phyloP scores from a whole-genome alignment of 495 filamentous ascomycete species.

The Neurospora cerealis region DNA sequence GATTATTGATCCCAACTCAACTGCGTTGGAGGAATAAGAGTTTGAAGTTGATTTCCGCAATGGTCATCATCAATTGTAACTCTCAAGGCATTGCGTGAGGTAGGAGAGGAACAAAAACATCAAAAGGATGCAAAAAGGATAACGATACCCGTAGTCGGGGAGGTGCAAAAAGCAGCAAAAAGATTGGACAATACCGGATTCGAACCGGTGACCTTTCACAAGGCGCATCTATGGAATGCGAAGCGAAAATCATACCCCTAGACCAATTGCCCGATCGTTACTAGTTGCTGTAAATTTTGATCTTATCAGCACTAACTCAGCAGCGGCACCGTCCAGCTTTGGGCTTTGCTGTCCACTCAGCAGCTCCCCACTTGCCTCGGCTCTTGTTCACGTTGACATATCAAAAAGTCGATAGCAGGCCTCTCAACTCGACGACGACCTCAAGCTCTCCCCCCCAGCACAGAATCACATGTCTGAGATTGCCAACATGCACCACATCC shows the following conservation, averaged over 20 bases:
- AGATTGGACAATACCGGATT: slow-evolving; percentile 9
- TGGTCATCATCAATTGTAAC: no score
- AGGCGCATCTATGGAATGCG: slow-evolving; percentile 14
- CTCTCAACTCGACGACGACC: neutral
- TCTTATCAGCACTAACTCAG: neutral
- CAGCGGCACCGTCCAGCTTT: neutral
- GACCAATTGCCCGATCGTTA: slow-evolving; percentile 23
- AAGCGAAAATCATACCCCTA: slow-evolving; percentile 39
- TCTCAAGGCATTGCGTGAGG: no score
- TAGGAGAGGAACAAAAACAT: no score
- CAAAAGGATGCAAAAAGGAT: neutral
- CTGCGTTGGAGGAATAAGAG: neutral
- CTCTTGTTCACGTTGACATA: neutral
- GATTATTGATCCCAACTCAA: neutral
- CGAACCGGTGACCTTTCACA: slow-evolving; percentile 12
- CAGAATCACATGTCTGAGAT: neutral
- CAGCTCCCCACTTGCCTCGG: slow-evolving; percentile 9
- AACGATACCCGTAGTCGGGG: neutral
- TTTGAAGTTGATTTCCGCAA: no score
- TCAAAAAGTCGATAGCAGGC: neutral
- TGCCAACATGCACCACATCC: no score
- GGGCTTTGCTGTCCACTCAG: neutral
- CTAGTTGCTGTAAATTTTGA: neutral
- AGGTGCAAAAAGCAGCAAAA: neutral
- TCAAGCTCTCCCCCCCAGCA: neutral